phyloP scores from a whole-genome alignment of 1,139 yeast species.

The Candida sp. region DNA sequence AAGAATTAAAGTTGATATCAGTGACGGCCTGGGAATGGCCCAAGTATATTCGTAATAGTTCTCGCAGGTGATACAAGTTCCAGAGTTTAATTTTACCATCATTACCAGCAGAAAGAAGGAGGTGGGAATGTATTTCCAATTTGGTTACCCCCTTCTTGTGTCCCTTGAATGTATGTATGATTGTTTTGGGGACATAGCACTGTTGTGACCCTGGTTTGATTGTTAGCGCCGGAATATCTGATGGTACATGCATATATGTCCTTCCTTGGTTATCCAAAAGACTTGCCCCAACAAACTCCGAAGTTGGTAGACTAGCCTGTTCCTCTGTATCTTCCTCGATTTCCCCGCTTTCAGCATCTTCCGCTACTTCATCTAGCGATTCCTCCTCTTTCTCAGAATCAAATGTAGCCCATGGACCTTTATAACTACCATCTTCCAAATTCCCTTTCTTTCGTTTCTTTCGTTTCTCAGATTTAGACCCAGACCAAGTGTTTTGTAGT shows the following conservation, averaged over 20 bases:
- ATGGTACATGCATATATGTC: slow-evolving; percentile 61
- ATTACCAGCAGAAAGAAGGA: slow-evolving; percentile 75
- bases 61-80: slow-evolving; percentile 62
- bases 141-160: slow-evolving; percentile 68
- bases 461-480: neutral
- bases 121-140: slow-evolving; percentile 67
- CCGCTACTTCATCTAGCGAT: slow-evolving; percentile 3
- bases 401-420: slow-evolving; percentile 62
- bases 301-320: slow-evolving; percentile 22
- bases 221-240: slow-evolving; percentile 44
- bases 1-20: slow-evolving; percentile 53
- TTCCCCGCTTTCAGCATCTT: no score
- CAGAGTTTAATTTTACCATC: slow-evolving; percentile 67
- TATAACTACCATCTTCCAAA: slow-evolving; percentile 42
- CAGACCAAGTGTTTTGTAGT: neutral
- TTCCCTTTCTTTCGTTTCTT: slow-evolving; percentile 29
- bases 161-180: slow-evolving; percentile 52
- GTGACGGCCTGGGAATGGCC: slow-evolving; percentile 73
- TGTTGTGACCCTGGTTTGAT: slow-evolving; percentile 52
- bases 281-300: slow-evolving; percentile 49
- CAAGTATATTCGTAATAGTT: slow-evolving; percentile 58
- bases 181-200: slow-evolving; percentile 68
- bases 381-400: slow-evolving; percentile 12
- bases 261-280: slow-evolving; percentile 56
- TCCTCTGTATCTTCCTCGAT: neutral